Base-by-base conservation (phyloP, 495 filamentous ascomycete species). In the Talaromyces thailandensis region DNA sequence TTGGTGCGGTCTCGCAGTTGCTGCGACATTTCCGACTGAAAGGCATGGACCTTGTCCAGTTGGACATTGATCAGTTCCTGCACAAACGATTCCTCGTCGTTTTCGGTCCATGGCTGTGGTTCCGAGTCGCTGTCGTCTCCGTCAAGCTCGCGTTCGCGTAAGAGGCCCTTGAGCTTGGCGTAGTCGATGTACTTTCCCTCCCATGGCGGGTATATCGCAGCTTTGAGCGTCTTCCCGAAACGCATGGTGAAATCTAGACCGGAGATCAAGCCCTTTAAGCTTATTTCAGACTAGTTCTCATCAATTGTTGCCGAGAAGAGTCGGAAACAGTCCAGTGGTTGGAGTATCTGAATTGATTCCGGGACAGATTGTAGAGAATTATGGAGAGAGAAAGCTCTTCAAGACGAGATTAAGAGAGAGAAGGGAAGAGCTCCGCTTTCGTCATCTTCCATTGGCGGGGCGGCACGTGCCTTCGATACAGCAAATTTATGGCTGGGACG, bases 171-270 rank as follows among this genome's bases (percentile, higher is more conserved):
- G 53, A 98, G 85, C 79, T 93, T 96, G 64, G 80, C 76, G 70
- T 98, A 98, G 73, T 98, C 94, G 67, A 98, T 91, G 76, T 98
- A 98, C 63, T 93, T 83, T 66, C 86, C 87, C 69, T 86, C 87
- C 95, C 95, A 98, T 65, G 95, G 93, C 58, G 85, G 75, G 71
- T 98, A 94, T 64, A 90, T 82, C 11, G 90, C 86, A 63, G 83
- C 82, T 56, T 84, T 82, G 48, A 98, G 84, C 25, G 90, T 96
- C 76, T 84, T 91, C 48, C 93, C 94, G 79, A 96, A 98, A 63
- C 89, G 87, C 94, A 98, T 98, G 56, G 35, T 83, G 68, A n/a
- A 23, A 68, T 62, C 29, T 57, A 16, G 23, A n/a, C 5, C 12
- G 35, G 35, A 4, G 14, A 40, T 16, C 2, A n/a, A 40, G 5